phyloP scores from a whole-genome alignment of 306 rosid species.

The Lupinus albus region DNA sequence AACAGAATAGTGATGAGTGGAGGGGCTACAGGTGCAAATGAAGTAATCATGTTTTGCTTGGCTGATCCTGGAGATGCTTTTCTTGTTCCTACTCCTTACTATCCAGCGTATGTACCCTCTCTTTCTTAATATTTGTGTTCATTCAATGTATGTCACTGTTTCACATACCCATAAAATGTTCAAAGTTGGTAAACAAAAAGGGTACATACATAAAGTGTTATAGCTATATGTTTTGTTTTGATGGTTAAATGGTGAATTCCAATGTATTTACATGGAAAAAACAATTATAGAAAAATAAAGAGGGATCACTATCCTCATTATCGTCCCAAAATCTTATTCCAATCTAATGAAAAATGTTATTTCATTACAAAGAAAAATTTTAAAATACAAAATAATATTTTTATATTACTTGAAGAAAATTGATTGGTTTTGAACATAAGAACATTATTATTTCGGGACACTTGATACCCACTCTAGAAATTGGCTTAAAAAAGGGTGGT shows the following conservation, averaged over 20 bases:
- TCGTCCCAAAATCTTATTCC: too few species aligned
- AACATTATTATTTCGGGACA: too few species aligned
- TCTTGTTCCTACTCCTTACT: conserved; percentile 84
- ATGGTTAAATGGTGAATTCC: neutral
- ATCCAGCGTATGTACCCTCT: conserved; percentile 74
- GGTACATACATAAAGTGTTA: neutral
- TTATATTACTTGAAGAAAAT: too few species aligned
- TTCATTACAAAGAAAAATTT: too few species aligned
- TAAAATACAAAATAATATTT: too few species aligned
- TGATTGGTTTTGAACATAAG: too few species aligned
- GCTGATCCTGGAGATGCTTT: conserved; percentile 92
- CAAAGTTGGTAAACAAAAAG: conserved; percentile 2
- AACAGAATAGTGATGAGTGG: conserved; percentile 82
- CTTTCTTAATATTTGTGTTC: conserved; percentile 10
- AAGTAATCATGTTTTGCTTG: conserved; percentile 77
- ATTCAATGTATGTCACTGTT: conserved; percentile 43
- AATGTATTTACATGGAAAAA: neutral
- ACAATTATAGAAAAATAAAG: too few species aligned
- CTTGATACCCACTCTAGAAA: too few species aligned
- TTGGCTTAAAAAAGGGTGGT: too few species aligned
- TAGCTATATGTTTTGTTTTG: neutral
- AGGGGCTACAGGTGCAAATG: conserved; percentile 95
- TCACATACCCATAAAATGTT: neutral
- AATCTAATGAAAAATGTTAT: too few species aligned
- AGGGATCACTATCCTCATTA: too few species aligned